Base-by-base conservation (phyloP, 768 basidiomycete genomes). In the Pholiota microspora region DNA sequence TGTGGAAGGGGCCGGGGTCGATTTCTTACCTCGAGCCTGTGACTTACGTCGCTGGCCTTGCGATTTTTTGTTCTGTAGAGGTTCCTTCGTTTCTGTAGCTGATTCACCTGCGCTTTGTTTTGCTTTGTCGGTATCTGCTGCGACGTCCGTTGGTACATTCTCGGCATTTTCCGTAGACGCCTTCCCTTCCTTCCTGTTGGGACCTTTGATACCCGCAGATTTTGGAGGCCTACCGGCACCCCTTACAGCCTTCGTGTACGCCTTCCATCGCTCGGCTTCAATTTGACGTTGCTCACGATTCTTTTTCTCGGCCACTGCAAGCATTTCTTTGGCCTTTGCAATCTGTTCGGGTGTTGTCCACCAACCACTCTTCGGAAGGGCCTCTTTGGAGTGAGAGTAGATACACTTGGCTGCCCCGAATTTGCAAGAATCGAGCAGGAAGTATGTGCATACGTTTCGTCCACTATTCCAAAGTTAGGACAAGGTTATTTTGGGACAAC, bases 361-460 rank as follows among this genome's bases (percentile, higher is more conserved):
- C 80, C 80, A 83, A 0, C 81, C 76, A 21, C 56, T 62, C 28
- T 67, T 61, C 2, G 74, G 73, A 4, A 85, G 73, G 51, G 73
- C 76, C 4, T 66, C 66, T 49, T 69, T 75, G 21, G 75, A 71
- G 59, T 85, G 83, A 9, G 75, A 67, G 58, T 84, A 83, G 5
- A 71, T 71, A 58, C 82, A 84, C 61, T 67, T 70, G 10, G 57
- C 47, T 7, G 64, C 63, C 7, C 71, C 73, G 54, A 69, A 73
- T 40, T 69, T 71, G 62, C 75, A 77, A 0, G 58, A 56, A 15
- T 62, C 68, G 25, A 77, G 61, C 7, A 77, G 65, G 58, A 66
- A 67, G 56, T 69, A 71, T 10, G 70, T 63, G 58, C 75, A 77
- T 0, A 77, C 73, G 45, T 77, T 85, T 49, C 74, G 73, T 1